Evolutionary conservation across 768 basidiomycete genomes (phyloP).

Genomic region (Termitomyces sp.): DNA sequence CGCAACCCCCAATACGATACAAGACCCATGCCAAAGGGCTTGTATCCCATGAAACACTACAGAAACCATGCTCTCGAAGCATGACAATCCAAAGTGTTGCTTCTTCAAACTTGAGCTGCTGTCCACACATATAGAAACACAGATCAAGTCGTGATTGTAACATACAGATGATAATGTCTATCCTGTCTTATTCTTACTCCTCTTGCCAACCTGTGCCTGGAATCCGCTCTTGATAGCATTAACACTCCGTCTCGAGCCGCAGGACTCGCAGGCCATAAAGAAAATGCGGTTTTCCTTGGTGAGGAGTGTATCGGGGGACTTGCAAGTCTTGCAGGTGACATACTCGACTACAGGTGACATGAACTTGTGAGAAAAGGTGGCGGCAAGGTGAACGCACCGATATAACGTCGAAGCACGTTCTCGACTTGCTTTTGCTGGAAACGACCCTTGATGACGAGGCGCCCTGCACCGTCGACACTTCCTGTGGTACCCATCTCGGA

Average conservation of each 20-base stretch:
- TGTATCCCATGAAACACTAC: no score
- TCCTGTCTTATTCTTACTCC: constrained; percentile 67
- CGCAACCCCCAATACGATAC: no score
- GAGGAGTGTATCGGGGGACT: constrained; percentile 94
- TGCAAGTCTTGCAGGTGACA: constrained; percentile 99
- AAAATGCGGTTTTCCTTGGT: constrained; percentile 99
- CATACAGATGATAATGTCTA: background rate
- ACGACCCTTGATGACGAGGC: constrained; percentile 94
- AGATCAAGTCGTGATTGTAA: no score
- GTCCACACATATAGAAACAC: no score
- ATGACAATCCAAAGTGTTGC: no score
- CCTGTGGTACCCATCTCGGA: constrained; percentile 98
- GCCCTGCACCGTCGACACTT: constrained; percentile 86
- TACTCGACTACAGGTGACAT: constrained; percentile 71
- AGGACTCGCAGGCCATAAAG: constrained; percentile 94
- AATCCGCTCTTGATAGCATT: constrained; percentile 98
- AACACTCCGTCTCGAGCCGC: constrained; percentile 88
- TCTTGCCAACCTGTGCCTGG: constrained; percentile 92
- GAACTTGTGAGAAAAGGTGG: background rate
- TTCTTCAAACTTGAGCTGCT: no score
- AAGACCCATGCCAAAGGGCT: no score
- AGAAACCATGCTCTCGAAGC: no score
- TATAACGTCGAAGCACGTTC: constrained; percentile 93
- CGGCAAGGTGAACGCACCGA: constrained; percentile 59
- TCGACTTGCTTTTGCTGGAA: constrained; percentile 99